Evolutionary conservation across 1,284 basidiomycete species (phyloP).

Genomic region (Heliocybe sulcata): DNA sequence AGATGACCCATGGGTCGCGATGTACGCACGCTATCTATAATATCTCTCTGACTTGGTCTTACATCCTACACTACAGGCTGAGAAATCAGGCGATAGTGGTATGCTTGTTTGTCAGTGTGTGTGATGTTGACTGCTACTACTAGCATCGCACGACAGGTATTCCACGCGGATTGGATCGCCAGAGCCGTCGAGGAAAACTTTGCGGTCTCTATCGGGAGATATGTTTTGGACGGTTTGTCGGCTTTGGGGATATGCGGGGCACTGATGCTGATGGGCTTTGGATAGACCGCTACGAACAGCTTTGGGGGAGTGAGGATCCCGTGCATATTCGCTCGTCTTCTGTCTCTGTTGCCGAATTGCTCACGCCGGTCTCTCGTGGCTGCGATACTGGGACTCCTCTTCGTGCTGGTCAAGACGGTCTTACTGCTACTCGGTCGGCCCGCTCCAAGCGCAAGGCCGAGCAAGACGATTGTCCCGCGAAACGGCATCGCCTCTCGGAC

Average conservation of each 20-base stretch:
- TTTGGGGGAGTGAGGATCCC: not conserved
- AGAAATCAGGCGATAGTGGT: conserved; percentile 7
- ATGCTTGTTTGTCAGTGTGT: no score
- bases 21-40: conserved; percentile 2
- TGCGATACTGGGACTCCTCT: not conserved
- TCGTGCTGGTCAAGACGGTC: no score
- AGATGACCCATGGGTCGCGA: conserved; percentile 8
- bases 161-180: conserved; percentile 10
- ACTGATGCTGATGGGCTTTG: not conserved
- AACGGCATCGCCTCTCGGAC: no score
- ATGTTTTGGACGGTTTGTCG: conserved; percentile 8
- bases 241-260: no score
- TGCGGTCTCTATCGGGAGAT: conserved; percentile 4
- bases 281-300: not conserved
- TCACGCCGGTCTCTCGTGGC: not conserved
- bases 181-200: conserved; percentile 4
- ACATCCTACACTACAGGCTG: conserved; percentile 1
- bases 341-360: not conserved
- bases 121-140: not conserved
- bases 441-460: not conserved
- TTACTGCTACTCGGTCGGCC: no score
- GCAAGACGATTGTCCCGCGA: no score
- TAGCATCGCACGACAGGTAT: conserved; percentile 5
- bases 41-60: not conserved
- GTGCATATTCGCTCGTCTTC: not conserved